These are phyloP conservation scores for Entophlyctis helioformis DNA, from an alignment of 192 early-diverging fungal genomes.

Conservation along the genomic window DNA sequence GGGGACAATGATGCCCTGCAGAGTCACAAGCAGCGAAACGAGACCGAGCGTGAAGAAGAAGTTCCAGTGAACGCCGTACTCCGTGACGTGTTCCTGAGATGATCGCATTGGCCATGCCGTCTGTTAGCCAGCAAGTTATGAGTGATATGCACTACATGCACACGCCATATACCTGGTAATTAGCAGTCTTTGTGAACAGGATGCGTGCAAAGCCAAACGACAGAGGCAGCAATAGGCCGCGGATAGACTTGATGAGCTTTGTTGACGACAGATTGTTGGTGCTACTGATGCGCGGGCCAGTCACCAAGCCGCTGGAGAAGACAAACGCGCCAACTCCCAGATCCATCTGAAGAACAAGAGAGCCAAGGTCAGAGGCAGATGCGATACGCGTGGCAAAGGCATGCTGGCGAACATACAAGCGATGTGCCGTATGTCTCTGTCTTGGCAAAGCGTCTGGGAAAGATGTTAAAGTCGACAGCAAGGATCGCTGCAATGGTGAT, in stretches of 20 bases:
- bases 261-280: not conserved
- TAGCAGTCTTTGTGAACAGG: slow-evolving; percentile 60
- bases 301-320: slow-evolving; percentile 80
- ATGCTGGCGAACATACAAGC: slow-evolving; percentile 52
- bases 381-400: too few species aligned
- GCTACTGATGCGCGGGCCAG: slow-evolving; percentile 29
- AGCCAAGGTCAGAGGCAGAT: not conserved
- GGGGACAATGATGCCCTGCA: slow-evolving; percentile 39
- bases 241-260: slow-evolving; percentile 24
- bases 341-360: slow-evolving; percentile 62
- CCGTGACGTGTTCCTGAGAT: slow-evolving; percentile 79
- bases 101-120: too few species aligned
- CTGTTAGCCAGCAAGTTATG: too few species aligned
- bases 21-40: slow-evolving; percentile 64
- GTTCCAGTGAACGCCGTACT: slow-evolving; percentile 98
- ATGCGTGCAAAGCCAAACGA: slow-evolving; percentile 62
- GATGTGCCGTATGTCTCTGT: slow-evolving; percentile 84
- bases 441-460: slow-evolving; percentile 84
- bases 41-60: slow-evolving; percentile 92
- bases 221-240: slow-evolving; percentile 53
- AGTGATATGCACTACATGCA: too few species aligned
- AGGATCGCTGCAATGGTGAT: slow-evolving; percentile 61
- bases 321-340: slow-evolving; percentile 87
- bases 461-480: slow-evolving; percentile 87
- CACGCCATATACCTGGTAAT: slow-evolving; percentile 60